These are phyloP conservation scores for Kokia cookei DNA, from an alignment of 441 rosid genomes.

Conservation along the genomic window DNA sequence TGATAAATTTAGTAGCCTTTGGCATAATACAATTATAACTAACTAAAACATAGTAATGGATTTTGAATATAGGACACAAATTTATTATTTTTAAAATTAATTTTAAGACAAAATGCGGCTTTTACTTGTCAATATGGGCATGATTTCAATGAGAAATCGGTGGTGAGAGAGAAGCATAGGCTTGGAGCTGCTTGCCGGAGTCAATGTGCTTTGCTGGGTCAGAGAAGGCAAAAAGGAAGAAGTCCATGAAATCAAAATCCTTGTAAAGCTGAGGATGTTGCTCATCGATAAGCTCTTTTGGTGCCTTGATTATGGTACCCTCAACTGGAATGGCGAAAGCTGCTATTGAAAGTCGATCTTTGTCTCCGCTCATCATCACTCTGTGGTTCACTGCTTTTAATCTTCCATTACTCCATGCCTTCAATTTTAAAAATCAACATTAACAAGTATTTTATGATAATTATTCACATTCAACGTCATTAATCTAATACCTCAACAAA, in stretches of 20 bases:
- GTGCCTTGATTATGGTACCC: slow-evolving; percentile 13
- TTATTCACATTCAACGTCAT: background rate
- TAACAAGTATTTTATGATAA: background rate
- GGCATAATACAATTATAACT: no score
- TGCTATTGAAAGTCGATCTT: slow-evolving; percentile 10
- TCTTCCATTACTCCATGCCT: slow-evolving; percentile 29
- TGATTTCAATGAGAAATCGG: background rate
- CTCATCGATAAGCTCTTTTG: slow-evolving; percentile 5
- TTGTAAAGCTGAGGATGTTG: slow-evolving; percentile 12
- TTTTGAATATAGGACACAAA: background rate
- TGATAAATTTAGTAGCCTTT: no score
- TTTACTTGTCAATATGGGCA: background rate
- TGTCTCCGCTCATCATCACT: slow-evolving; percentile 11
- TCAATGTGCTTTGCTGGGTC: background rate
- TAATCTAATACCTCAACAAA: background rate
- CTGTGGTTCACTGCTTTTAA: slow-evolving; percentile 18
- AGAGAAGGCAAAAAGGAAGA: background rate
- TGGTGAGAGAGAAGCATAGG: background rate
- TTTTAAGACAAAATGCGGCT: background rate
- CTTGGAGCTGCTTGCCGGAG: background rate
- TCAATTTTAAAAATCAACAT: background rate
- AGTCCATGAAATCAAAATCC: slow-evolving; percentile 13
- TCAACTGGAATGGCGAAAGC: slow-evolving; percentile 9
- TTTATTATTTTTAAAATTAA: background rate
- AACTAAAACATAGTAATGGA: no score